Evolutionary conservation across 495 filamentous ascomycete genomes (phyloP).

Genomic region (Lentithecium fluviatile): DNA sequence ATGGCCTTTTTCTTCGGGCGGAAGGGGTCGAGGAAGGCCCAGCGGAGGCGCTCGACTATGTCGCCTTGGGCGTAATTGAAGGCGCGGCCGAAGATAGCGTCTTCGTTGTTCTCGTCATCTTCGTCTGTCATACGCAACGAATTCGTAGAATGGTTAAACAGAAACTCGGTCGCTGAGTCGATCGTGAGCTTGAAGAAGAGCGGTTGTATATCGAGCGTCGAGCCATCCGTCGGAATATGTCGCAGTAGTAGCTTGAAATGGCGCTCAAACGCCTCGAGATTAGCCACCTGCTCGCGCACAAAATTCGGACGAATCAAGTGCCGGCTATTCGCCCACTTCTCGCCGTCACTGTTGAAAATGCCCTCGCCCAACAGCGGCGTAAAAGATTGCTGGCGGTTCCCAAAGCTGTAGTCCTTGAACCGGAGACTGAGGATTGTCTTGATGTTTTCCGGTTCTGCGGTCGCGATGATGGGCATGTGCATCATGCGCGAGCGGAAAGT

Average conservation of each 20-base stretch:
- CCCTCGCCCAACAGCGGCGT: slow-evolving; percentile 62
- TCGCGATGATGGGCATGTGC: slow-evolving; percentile 43
- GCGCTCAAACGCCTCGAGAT: slow-evolving; percentile 58
- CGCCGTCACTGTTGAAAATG: slow-evolving; percentile 69
- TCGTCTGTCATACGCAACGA: slow-evolving; percentile 37
- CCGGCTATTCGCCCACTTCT: slow-evolving; percentile 63
- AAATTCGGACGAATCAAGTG: slow-evolving; percentile 66
- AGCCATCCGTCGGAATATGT: slow-evolving; percentile 50
- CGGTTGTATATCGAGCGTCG: slow-evolving; percentile 61
- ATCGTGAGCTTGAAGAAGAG: slow-evolving; percentile 67
- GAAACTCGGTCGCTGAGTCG: slow-evolving; percentile 70
- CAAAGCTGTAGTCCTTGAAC: slow-evolving; percentile 62
- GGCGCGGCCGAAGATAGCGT: slow-evolving; percentile 32
- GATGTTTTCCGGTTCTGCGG: slow-evolving; percentile 62
- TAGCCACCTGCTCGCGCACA: slow-evolving; percentile 56
- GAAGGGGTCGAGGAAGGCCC: slow-evolving; percentile 14
- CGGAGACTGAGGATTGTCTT: slow-evolving; percentile 60
- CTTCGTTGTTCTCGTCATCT: slow-evolving; percentile 15
- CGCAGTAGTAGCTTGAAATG: slow-evolving; percentile 56
- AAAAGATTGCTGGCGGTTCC: slow-evolving; percentile 50
- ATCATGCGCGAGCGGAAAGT: slow-evolving; percentile 32
- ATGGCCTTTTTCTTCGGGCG: slow-evolving; percentile 34
- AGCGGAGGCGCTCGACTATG: slow-evolving; percentile 17
- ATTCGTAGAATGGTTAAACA: slow-evolving; percentile 61
- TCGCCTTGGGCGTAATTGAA: slow-evolving; percentile 32